phyloP scores from a whole-genome alignment of 108 stramenopile genomes.

The Discostella pseudostelligera region DNA sequence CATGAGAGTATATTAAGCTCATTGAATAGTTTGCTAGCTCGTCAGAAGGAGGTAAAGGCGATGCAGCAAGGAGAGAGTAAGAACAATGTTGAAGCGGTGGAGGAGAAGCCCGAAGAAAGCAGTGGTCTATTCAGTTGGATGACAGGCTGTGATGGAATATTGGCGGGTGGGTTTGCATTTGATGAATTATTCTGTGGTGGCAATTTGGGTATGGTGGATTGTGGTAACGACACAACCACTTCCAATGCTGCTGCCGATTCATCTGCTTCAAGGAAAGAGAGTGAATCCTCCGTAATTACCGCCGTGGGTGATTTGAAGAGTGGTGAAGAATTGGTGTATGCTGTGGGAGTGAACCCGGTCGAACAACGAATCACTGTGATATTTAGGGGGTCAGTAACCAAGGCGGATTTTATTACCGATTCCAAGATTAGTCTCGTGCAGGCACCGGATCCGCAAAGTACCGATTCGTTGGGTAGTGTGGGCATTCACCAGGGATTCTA shows the following conservation, averaged over 20 bases:
- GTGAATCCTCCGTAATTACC: conserved; percentile 34
- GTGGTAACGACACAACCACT: background rate
- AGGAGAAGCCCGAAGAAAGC: background rate
- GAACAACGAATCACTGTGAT: conserved; percentile 52
- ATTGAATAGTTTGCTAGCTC: conserved; percentile 17
- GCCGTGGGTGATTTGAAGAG: conserved; percentile 54
- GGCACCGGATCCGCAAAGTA: conserved; percentile 46
- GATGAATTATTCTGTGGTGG: conserved; percentile 27
- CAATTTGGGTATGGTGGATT: conserved; percentile 11
- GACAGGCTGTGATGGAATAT: conserved; percentile 31
- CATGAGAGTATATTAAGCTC: conserved; percentile 40
- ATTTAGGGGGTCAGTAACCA: conserved; percentile 68
- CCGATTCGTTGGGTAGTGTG: conserved; percentile 12
- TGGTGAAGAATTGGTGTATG: conserved; percentile 66
- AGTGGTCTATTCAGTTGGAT: conserved; percentile 25
- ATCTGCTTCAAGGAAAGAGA: conserved; percentile 1
- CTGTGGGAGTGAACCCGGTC: conserved; percentile 49
- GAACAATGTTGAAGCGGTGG: background rate
- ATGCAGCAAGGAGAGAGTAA: conserved; percentile 2
- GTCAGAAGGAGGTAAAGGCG: conserved; percentile 16
- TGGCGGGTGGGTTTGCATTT: conserved; percentile 40
- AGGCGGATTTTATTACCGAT: conserved; percentile 67
- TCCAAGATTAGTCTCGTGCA: conserved; percentile 46
- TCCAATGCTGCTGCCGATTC: background rate
- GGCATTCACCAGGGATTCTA: conserved; percentile 68